Evolutionary conservation across 805 yeast species (phyloP), one percentile per base, ranked within the genome.

Genomic region (Yarrowia sp.): DNA sequence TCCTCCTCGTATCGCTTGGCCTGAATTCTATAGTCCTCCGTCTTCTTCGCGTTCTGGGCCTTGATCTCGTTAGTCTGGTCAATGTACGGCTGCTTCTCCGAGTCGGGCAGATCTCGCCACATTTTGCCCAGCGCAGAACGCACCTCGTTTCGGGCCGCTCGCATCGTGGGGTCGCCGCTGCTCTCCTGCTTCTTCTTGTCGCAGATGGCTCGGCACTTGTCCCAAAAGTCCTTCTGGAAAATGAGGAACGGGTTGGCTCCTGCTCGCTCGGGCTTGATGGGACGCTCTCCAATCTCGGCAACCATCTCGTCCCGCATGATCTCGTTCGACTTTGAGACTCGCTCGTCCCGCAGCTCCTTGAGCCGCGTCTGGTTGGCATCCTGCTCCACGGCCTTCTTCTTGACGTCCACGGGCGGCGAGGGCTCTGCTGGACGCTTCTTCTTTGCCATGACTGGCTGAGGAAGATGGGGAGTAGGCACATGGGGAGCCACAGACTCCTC

Each of bases 221-320:
- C 77, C 79, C 79, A 76, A 63, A 73, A 74, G 36, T 73, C 75
- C 60, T 76, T 76, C 59, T 76, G 79, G 65, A 74, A 76, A 6
- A 76, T 68, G 35, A 76, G 63, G 55, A 74, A 76, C 21, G 79
- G 79, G 63, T 76, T 76, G 3, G 78, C 74, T 21, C 76, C 74
- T 2, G 67, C 64, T 18, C 76, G 67, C 38, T 74, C 76, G 1
- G 79, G 79, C 53, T 71, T 71, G 18, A 66, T 64, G 1, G 79
- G 79, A 31, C 71, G 66, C 22, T 70, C 72, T 1, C 78, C 79
- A n/a, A 76, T 65, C 59, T 72, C 73, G 44, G 68, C 69, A 42
- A 71, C 66, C 63, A 74, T 62, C 29, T 72, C 76, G 22, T 73
- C 68, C 55, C 75, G 67, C 70, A 73, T 68, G 35, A 68, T 68